phyloP scores from a whole-genome alignment of 257 asterid species.

The Solanum ossicruentum region DNA sequence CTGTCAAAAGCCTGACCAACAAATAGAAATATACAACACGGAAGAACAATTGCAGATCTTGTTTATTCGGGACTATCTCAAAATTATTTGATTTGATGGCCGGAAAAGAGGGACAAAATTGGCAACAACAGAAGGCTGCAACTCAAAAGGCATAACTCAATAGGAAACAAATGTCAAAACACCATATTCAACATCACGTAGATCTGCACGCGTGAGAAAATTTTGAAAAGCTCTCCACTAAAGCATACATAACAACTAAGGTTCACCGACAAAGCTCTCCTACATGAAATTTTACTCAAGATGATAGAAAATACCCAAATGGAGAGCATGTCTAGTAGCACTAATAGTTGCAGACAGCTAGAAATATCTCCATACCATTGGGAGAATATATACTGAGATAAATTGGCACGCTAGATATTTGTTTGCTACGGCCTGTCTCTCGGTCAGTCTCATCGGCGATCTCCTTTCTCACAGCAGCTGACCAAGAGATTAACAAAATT shows the following conservation, averaged over 20 bases:
- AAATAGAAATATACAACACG: background rate
- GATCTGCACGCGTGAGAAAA: background rate
- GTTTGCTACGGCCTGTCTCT: conserved; percentile 80
- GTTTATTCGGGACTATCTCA: background rate
- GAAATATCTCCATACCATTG: conserved; percentile 32
- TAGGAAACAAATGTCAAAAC: background rate
- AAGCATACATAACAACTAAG: background rate
- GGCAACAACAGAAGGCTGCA: background rate
- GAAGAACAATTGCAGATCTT: background rate
- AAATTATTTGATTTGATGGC: background rate
- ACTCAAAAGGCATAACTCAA: background rate
- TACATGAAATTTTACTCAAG: background rate
- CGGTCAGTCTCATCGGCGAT: conserved; percentile 94
- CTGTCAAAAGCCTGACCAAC: conserved; percentile 7
- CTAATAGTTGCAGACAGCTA: background rate
- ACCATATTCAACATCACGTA: background rate
- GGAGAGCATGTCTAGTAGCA: background rate
- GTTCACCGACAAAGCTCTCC: background rate
- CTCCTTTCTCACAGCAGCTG: conserved; percentile 94
- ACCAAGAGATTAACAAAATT: conserved; percentile 8
- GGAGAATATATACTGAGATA: conserved; percentile 94
- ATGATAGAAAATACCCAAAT: background rate
- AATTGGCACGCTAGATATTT: conserved; percentile 84
- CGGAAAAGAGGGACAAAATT: background rate
- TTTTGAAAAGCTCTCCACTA: background rate